Evolutionary conservation across 169 alveolate species (phyloP).

Genomic region (Plasmodium cynomolgi): DNA sequence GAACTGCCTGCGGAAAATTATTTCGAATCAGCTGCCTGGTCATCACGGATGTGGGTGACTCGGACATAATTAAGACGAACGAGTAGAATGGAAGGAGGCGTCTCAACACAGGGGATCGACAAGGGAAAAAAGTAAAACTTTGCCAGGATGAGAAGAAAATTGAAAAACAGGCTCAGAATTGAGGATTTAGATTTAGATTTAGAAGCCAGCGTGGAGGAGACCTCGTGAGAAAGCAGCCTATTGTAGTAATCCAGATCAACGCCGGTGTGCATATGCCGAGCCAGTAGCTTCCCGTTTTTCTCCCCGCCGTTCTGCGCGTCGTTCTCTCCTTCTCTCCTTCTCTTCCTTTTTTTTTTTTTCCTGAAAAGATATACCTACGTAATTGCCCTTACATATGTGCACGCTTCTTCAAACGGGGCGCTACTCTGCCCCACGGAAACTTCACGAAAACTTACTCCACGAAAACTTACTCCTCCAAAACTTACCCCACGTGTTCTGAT

Average conservation of each 20-base stretch:
- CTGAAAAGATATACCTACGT: background rate
- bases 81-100: conserved; percentile 76
- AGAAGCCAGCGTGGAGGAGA: background rate
- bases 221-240: too few species aligned
- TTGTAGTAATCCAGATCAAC: background rate
- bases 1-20: conserved; percentile 98
- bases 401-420: background rate
- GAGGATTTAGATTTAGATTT: background rate
- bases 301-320: background rate
- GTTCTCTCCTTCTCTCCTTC: background rate
- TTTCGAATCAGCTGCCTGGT: conserved; percentile 97
- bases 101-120: background rate
- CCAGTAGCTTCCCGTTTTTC: background rate
- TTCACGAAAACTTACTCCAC: too few species aligned
- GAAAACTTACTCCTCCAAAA: too few species aligned
- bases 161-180: background rate
- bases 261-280: background rate
- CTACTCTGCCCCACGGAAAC: background rate
- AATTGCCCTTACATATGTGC: background rate
- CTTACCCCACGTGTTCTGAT: background rate
- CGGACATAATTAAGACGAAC: conserved; percentile 95
- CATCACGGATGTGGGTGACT: conserved; percentile 97
- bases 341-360: background rate
- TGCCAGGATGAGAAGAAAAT: background rate
- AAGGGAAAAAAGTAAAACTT: background rate